These are phyloP conservation scores for Coemansia sp. DNA, from an alignment of 192 early-diverging fungal genomes.

Conservation along the genomic window DNA sequence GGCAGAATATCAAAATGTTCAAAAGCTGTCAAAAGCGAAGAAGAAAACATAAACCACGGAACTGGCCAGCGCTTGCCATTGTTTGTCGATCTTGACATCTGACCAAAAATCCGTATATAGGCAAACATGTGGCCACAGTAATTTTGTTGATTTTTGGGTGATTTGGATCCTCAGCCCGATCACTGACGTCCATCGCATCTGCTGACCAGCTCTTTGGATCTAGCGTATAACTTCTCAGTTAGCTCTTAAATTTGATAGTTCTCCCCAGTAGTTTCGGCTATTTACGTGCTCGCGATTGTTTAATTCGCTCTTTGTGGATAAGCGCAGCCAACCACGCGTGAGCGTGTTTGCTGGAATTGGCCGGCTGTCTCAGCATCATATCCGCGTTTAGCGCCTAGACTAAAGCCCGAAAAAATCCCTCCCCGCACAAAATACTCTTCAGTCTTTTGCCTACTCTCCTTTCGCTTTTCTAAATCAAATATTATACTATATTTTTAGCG, in stretches of 20 bases:
- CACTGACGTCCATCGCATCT: neutral
- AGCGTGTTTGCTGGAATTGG: neutral
- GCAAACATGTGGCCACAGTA: neutral
- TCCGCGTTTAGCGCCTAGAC: neutral
- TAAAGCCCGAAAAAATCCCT: neutral
- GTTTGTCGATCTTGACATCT: neutral
- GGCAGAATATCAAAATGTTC: neutral
- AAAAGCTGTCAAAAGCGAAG: neutral
- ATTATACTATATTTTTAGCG: too few relatives aligned
- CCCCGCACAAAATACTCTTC: neutral
- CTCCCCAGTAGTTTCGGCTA: constrained; percentile 3
- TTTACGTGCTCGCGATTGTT: neutral
- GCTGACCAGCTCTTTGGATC: neutral
- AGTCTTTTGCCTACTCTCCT: neutral
- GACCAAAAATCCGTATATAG: neutral
- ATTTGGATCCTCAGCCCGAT: neutral
- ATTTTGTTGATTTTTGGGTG: neutral
- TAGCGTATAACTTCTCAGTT: neutral
- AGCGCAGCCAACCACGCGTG: constrained; percentile 5
- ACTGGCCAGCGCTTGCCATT: neutral
- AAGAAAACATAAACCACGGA: constrained; percentile 6
- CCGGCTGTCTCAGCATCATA: neutral
- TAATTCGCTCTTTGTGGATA: neutral
- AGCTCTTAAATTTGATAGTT: neutral
- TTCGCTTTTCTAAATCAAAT: neutral